phyloP scores from a whole-genome alignment of 176 grass and related monocot genomes.

The Alopecurus myosuroides region DNA sequence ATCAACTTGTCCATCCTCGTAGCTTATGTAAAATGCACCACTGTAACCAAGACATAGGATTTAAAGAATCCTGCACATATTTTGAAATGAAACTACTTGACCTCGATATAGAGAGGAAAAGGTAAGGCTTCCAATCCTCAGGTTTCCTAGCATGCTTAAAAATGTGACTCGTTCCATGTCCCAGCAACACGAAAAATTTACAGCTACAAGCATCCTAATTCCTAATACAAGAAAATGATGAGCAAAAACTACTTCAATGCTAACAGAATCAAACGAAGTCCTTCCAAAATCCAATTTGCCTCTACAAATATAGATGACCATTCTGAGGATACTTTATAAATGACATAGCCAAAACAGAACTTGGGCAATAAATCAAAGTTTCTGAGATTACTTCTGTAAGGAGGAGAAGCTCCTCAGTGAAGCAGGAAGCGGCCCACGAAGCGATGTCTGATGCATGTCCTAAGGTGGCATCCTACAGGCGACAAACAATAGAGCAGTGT shows the following conservation, averaged over 20 bases:
- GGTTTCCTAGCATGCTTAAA: constrained; percentile 1
- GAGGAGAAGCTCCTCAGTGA: too few relatives aligned
- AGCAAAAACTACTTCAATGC: not conserved
- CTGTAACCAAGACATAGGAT: not conserved
- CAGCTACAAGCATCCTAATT: not conserved
- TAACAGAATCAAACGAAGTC: constrained; percentile 4
- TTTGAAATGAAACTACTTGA: not conserved
- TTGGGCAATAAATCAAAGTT: too few relatives aligned
- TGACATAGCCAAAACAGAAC: not conserved
- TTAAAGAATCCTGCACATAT: not conserved
- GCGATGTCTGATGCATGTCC: too few relatives aligned
- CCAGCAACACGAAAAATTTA: not conserved
- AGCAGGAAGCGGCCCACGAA: too few relatives aligned
- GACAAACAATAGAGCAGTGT: too few relatives aligned
- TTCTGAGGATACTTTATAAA: constrained; percentile 17
- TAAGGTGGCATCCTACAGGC: too few relatives aligned
- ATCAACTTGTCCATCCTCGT: not conserved
- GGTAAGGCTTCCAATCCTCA: not conserved
- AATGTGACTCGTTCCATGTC: not conserved
- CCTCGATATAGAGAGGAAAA: not conserved
- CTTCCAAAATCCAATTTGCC: constrained; percentile 87
- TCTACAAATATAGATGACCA: constrained; percentile 40
- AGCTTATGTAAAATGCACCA: too few relatives aligned
- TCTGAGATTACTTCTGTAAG: too few relatives aligned
- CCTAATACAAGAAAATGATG: not conserved